Base-by-base conservation (phyloP, 2,329 filamentous ascomycete species). In the Colletotrichum scovillei region DNA sequence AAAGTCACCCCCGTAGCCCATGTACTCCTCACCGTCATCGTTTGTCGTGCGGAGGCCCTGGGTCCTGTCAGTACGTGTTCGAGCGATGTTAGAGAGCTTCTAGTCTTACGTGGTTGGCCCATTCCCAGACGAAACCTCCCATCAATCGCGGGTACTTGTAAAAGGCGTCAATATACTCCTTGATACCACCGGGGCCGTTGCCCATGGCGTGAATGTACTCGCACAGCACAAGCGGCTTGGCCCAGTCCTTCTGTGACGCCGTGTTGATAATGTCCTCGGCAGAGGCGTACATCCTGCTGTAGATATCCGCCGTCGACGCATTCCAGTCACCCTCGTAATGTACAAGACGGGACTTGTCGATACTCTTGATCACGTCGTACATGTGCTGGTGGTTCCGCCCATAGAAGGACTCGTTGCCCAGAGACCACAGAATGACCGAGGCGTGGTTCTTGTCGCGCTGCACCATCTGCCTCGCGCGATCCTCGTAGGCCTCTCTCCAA, bases 341-440 rank as follows among this genome's bases (percentile, higher is more conserved):
- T 1, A 93, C 84, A 0, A 89, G 87, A 2, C 92, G 85, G 6
- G 85, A 89, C 1, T 82, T 78, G 72, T 93, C 92, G 14, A 88
- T 84, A 0, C 81, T 77, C 75, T 89, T 91, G 76, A 91, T 88
- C 79, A 86, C 90, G 4, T 91, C 84, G 72, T 92, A 91, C 92
- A 94, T 94, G 11, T 89, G 89, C 62, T 86, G 86, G 69, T 92
- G 91, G 73, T 94, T 94, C 1, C 83, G 82, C 0, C 92, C 92
- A 71, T 93, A 93, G 77, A 93, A 94, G 0, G 92, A 87, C 78
- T 94, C 92, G 70, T 94, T 94, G 0, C 92, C 92, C 0, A 94
- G 83, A 22, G 90, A 92, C 93, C 92, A 94, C 64, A 94, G 88
- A 57, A 94, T 88, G 3, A 94, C 84, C 6, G 86, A 92, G 0